These are phyloP conservation scores for Naganishia vishniacii DNA, from an alignment of 768 basidiomycete species.

Conservation along the genomic window DNA sequence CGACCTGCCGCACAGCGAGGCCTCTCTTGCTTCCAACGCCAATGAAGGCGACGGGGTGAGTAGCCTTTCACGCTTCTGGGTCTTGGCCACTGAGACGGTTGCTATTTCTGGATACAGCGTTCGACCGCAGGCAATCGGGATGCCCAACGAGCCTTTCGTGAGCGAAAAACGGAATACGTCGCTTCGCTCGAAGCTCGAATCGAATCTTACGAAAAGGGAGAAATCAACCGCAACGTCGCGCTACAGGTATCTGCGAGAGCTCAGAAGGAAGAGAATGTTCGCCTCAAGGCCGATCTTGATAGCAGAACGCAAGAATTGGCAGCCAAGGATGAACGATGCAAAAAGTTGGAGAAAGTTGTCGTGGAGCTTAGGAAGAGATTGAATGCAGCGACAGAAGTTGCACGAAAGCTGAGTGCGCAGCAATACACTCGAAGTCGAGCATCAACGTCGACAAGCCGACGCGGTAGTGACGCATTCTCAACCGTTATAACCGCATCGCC, in stretches of 20 bases:
- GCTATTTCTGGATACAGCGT: neutral
- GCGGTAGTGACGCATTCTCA: constrained; percentile 15
- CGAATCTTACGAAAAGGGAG: constrained; percentile 81
- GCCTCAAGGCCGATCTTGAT: constrained; percentile 16
- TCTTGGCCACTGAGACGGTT: neutral
- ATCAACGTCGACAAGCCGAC: neutral
- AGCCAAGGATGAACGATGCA: constrained; percentile 13
- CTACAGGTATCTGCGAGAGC: constrained; percentile 75
- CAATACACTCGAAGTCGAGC: neutral
- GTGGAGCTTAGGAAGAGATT: constrained; percentile 19
- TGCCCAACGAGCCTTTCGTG: constrained; percentile 82
- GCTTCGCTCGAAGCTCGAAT: constrained; percentile 80
- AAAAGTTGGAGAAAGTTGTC: constrained; percentile 18
- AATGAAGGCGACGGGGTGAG: neutral
- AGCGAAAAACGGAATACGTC: constrained; percentile 81
- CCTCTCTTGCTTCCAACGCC: neutral
- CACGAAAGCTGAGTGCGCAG: constrained; percentile 2
- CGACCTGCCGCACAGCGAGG: neutral
- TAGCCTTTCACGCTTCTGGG: neutral
- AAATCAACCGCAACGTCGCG: constrained; percentile 77
- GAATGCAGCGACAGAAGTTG: constrained; percentile 7
- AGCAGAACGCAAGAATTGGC: constrained; percentile 2
- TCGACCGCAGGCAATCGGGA: constrained; percentile 51
- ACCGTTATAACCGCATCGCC: neutral
- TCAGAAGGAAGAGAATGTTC: constrained; percentile 71